Conservation (phyloP, 1,284 basidiomycete genomes). For the Macrocybe sp. region DNA sequence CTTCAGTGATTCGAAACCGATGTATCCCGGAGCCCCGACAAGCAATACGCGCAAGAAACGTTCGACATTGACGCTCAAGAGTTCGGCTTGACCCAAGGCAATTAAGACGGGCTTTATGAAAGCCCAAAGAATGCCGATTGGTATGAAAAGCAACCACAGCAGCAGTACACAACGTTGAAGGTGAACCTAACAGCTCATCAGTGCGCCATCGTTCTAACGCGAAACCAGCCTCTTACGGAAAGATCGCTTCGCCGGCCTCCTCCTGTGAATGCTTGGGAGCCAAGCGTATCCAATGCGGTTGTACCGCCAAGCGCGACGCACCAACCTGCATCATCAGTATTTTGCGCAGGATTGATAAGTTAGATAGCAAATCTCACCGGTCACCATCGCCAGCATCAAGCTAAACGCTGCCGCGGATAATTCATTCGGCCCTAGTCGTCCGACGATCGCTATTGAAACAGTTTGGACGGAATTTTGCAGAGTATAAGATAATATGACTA, state of each 20-base stretch:
- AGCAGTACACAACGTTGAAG: slow-evolving; percentile 63
- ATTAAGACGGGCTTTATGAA: slow-evolving; percentile 57
- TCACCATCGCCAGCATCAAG: slow-evolving; percentile 72
- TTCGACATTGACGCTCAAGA: slow-evolving; percentile 56
- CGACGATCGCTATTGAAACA: slow-evolving; percentile 38
- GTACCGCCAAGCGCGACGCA: slow-evolving; percentile 72
- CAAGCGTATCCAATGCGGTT: slow-evolving; percentile 72
- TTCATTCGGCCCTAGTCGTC: slow-evolving; percentile 62
- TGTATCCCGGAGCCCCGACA: slow-evolving; percentile 64
- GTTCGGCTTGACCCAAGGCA: slow-evolving; percentile 53
- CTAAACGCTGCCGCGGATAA: slow-evolving; percentile 69
- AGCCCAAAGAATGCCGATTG: slow-evolving; percentile 56
- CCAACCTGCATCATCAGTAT: slow-evolving; percentile 48
- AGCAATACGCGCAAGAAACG: slow-evolving; percentile 58
- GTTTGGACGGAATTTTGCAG: slow-evolving; percentile 73
- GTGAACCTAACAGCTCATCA: slow-evolving; percentile 24
- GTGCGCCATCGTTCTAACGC: too few species aligned
- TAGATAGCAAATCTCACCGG: slow-evolving; percentile 50
- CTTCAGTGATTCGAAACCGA: slow-evolving; percentile 73
- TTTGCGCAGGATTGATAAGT: slow-evolving; percentile 30
- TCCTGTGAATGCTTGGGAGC: slow-evolving; percentile 71
- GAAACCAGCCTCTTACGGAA: slow-evolving; percentile 31
- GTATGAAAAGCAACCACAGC: slow-evolving; percentile 59
- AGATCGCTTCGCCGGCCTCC: slow-evolving; percentile 51
- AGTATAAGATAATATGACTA: slow-evolving; percentile 61